phyloP scores from a whole-genome alignment of 1,284 basidiomycete species.

The Cryptococcus sp. region DNA sequence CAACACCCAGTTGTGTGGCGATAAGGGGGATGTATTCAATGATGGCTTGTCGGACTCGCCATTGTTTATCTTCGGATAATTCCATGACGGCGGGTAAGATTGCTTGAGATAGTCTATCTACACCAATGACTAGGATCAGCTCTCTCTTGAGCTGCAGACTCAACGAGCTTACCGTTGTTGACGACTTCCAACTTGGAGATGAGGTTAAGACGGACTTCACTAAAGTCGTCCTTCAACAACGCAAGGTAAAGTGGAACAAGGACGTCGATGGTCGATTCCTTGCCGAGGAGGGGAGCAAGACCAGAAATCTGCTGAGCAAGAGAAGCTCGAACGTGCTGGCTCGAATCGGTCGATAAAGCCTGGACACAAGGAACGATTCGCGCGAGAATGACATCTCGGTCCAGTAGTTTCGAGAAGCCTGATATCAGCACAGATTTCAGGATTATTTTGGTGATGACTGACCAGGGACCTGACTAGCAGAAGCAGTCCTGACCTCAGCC shows the following conservation, averaged over 20 bases:
- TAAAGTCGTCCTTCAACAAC: conserved; percentile 97
- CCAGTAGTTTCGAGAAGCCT: conserved; percentile 94
- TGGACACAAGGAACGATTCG: conserved; percentile 95
- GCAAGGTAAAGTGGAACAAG: conserved; percentile 95
- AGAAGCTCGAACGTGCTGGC: conserved; percentile 95
- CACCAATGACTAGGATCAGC: conserved; percentile 76
- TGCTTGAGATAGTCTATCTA: conserved; percentile 90
- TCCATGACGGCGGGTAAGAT: conserved; percentile 97
- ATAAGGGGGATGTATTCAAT: conserved; percentile 98
- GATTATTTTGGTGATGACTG: conserved; percentile 20
- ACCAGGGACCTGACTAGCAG: conserved; percentile 95
- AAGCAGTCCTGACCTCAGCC: conserved; percentile 96
- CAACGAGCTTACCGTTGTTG: conserved; percentile 66
- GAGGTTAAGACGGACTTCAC: conserved; percentile 95
- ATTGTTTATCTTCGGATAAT: conserved; percentile 98
- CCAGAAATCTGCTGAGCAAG: conserved; percentile 96
- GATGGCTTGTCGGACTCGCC: conserved; percentile 98
- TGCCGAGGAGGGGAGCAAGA: conserved; percentile 91
- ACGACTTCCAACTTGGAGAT: conserved; percentile 99
- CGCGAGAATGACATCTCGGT: conserved; percentile 89
- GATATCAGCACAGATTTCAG: conserved; percentile 4
- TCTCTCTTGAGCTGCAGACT: neutral
- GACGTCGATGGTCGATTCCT: conserved; percentile 92
- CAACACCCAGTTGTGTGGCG: conserved; percentile 91
- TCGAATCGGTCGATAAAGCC: conserved; percentile 87